Evolutionary conservation across 2,329 filamentous ascomycete species (phyloP).

Genomic region (Rhexocercosporidium sp.): DNA sequence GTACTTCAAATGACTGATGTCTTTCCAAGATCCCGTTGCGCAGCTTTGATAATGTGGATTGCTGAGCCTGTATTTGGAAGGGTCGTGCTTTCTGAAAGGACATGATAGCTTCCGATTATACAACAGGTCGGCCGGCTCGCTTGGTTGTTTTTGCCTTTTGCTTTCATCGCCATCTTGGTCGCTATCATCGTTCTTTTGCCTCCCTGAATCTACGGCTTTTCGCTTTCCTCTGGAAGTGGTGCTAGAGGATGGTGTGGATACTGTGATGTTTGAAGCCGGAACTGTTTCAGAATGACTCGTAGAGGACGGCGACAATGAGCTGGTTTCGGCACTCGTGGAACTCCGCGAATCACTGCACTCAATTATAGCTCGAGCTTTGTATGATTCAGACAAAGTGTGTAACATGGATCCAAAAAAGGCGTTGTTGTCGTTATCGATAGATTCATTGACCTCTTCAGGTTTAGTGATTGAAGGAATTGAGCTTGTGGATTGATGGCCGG

Average conservation of each 20-base stretch:
- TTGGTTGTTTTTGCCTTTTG: background rate
- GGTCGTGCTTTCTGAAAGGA: background rate
- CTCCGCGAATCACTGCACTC: too few species aligned
- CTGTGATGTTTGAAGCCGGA: background rate
- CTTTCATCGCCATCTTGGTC: background rate
- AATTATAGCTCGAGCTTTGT: too few species aligned
- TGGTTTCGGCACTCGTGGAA: too few species aligned
- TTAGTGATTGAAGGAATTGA: too few species aligned
- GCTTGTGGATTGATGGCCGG: too few species aligned
- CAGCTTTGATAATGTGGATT: background rate
- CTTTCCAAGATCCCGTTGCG: background rate
- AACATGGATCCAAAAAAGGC: too few species aligned
- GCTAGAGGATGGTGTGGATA: background rate
- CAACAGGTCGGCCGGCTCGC: background rate
- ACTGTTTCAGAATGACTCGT: background rate
- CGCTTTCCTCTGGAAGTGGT: background rate
- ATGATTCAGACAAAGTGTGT: too few species aligned
- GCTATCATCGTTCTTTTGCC: background rate
- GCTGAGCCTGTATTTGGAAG: background rate
- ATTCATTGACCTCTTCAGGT: too few species aligned
- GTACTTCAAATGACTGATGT: background rate
- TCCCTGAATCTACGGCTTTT: background rate
- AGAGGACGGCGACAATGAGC: too few species aligned
- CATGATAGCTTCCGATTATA: background rate
- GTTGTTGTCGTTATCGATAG: too few species aligned